Base-by-base conservation (phyloP, 129 eudicot species). In the Dittrichia graveolens region DNA sequence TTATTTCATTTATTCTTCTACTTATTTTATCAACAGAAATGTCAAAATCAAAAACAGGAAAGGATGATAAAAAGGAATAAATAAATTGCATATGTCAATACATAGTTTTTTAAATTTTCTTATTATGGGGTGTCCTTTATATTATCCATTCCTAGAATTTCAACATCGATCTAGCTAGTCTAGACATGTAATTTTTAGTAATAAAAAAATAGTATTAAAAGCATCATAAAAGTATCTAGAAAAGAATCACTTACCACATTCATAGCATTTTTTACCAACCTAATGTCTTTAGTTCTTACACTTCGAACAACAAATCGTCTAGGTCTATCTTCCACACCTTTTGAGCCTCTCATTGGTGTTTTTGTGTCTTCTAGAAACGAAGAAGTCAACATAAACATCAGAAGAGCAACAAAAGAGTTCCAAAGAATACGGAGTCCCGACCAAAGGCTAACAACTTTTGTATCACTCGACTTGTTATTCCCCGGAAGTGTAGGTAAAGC, bases 341-440 rank as follows among this genome's bases (percentile, higher is more conserved):
- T 41, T 1, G 67, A 37, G 3, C 74, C 78, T 65, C 72, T 79
- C 11, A 79, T 18, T 5, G 78, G 78, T 42, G 68, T 72, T 12
- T 71, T 13, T 9, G 78, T 78, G 67, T 78, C 82, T 45, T 78
- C 54, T 62, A 78, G 50, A 64, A 78, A 72, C 66, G 71, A 35
- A 0, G 67, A 66, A 3, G 82, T 71, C 15, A 54, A 49, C 46
- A 71, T 8, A 44, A 78, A 71, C 73, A 71, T 16, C 35, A 72
- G 13, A 41, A 67, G 39, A 40, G 53, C 71, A 24, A 61, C 71
- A 15, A 78, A 38, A 18, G 65, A 37, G 72, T 69, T 78, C 66
- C 73, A 65, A 42, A 75, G 45, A 38, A 65, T 18, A 14, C 9
- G 0, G 9, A 50, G 41, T 37, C n/a, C 6, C n/a, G 71, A 62